Evolutionary conservation across 805 yeast genomes (phyloP), one percentile per base, ranked within the genome.

Genomic region (Candida verbasci): DNA sequence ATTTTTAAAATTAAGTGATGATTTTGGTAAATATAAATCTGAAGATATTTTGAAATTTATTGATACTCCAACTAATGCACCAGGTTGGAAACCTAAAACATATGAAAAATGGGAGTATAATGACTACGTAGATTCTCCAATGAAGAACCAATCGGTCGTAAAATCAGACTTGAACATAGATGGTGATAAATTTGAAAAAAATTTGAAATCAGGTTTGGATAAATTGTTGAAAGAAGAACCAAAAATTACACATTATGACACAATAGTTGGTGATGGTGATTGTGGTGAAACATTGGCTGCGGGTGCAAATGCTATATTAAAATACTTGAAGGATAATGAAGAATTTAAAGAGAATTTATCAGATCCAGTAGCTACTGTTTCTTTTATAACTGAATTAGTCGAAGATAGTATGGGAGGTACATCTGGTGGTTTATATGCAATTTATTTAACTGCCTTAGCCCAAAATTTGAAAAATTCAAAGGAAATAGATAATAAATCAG

Each of bases 391-490:
- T 3, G 95, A 87, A 38, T 58, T 83, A 15, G 87, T 89, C 24
- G 97, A 89, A 55, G 78, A 78, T 38, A 78, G 78, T n/a, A 91
- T 91, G 97, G 97, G 97, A 36, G 97, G 97, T 34, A 91, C 97
- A 0, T 85, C 95, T 1, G 97, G 97, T 36, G 97, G 96, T 1
- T 60, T 89, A 25, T 89, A 89, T 58, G 84, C 95, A 3, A 91
- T 89, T 38, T 86, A 70, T 60, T 67, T 91, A 43, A 78, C 94
- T 24, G 86, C 95, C 1, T 70, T 89, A 42, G 82, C 86, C 1
- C 65, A 70, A 40, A 50, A 68, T 31, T 52, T 76, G 33, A 65
- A 66, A 42, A 44, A 49, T 18, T 32, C 38, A 20, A 67, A 72
- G 24, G 72, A 79, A 20, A 36, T 56, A 20, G 47, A 44, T 21